Evolutionary conservation across 331 rosid genomes (phyloP).

Genomic region (Telfairia occidentalis): DNA sequence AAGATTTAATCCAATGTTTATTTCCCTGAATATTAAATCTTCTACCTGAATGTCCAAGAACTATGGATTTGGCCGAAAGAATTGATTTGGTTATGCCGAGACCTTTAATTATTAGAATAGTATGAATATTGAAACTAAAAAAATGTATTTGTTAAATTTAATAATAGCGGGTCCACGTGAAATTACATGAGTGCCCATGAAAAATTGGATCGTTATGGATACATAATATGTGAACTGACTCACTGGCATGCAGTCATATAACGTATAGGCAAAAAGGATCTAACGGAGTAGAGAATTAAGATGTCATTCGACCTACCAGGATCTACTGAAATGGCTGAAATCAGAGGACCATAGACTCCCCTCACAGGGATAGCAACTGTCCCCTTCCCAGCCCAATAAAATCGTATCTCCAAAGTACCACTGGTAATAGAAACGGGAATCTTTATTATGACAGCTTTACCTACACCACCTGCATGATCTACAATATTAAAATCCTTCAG

Average conservation of each 20-base stretch:
- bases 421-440: slow-evolving; percentile 17
- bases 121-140: not conserved
- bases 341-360: slow-evolving; percentile 63
- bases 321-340: slow-evolving; percentile 53
- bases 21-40: too few species aligned
- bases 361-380: slow-evolving; percentile 32
- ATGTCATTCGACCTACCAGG: slow-evolving; percentile 25
- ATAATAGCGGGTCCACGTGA: not conserved
- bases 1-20: too few species aligned
- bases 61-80: too few species aligned
- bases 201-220: not conserved
- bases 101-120: too few species aligned
- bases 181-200: not conserved
- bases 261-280: not conserved
- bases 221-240: not conserved
- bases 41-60: too few species aligned
- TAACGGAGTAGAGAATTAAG: not conserved
- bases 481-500: slow-evolving; percentile 45
- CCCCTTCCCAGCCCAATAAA: slow-evolving; percentile 77
- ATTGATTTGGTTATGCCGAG: not conserved
- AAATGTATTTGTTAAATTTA: slow-evolving; percentile 18
- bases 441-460: slow-evolving; percentile 15
- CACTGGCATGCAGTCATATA: not conserved
- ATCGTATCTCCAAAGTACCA: slow-evolving; percentile 41
- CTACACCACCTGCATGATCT: slow-evolving; percentile 37